Conservation (phyloP, 2,329 filamentous ascomycete species). For the Hypoxylon sp. region DNA sequence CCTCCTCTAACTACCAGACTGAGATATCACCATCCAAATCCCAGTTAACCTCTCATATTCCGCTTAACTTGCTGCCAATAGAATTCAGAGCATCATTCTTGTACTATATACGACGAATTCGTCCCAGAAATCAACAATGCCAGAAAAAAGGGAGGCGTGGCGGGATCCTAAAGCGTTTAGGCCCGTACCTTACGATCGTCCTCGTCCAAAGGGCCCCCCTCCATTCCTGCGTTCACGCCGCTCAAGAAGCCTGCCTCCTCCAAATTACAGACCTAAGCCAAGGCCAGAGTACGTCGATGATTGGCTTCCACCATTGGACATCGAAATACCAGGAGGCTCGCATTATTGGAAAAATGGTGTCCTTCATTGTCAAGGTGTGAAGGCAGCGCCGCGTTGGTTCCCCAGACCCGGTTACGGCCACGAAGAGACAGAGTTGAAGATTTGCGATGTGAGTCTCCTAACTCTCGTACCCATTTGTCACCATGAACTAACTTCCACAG, state of each 20-base stretch:
- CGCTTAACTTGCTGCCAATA: not conserved
- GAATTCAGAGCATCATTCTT: conserved; percentile 4
- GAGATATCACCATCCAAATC: not conserved
- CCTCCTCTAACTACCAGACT: not conserved
- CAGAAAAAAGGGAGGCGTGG: not conserved
- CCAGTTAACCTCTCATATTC: not conserved
- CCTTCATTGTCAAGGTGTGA: conserved; percentile 14
- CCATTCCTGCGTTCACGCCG: not conserved
- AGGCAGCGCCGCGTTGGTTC: conserved; percentile 2
- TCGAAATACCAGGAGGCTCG: conserved; percentile 1
- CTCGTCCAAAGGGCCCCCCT: not conserved
- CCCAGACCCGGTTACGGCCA: conserved; percentile 6
- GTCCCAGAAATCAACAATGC: not conserved
- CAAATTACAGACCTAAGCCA: not conserved
- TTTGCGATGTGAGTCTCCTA: conserved; percentile 20
- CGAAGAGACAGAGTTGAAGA: not conserved
- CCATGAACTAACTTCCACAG: conserved; percentile 6
- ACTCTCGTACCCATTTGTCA: not conserved
- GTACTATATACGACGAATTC: conserved; percentile 1
- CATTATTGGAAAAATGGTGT: not conserved
- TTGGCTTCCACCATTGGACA: not conserved
- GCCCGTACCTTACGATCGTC: not conserved
- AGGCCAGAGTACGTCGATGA: not conserved
- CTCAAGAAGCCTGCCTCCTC: conserved; percentile 9
- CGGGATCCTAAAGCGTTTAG: no score